Base-by-base conservation (phyloP, 2,329 filamentous ascomycete species). In the Epichloe sibirici region DNA sequence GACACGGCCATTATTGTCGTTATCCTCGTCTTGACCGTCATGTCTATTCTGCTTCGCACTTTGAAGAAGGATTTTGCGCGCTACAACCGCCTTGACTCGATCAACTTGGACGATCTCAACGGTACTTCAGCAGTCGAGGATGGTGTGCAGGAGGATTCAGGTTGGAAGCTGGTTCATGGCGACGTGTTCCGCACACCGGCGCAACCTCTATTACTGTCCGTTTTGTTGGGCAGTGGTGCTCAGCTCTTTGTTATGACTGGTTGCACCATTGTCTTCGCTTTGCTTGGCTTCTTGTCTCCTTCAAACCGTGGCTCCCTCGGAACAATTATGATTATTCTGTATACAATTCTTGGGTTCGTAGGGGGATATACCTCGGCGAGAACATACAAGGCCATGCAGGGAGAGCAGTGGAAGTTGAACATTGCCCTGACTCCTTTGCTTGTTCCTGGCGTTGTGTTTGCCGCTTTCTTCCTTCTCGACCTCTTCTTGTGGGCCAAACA, bases 171-270 rank as follows among this genome's bases (percentile, higher is more conserved):
- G 47, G 90, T 98, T 1, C 93, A 98, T 62, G 93, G 93, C 51
- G 93, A 98, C 67, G 91, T 97, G 35, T 98, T 98, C 77, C 86
- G 93, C 53, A 83, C 85, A 11, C 93, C 93, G 3, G 81, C 84
- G 58, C 83, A 87, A 55, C 87, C 90, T 1, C 77, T 98, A 31
- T 74, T 96, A 13, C 77, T 98, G 21, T 90, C 90, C 52, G 76
- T 98, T 6, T 77, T 98, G 57, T 78, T 96, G 43, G 93, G 93
- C 54, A 97, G 94, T 65, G 93, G 93, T 56, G 89, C 88, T 11
- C 93, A 98, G 70, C 81, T 98, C 3, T 97, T 98, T 68, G 90
- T 95, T 67, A 98, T 98, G 91, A 88, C 90, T 2, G 93, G 89
- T 35, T 83, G 90, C 64, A 97, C 93, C 47, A 95, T 98, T 62